A percentile compares a stretch with the other conserved stretches of the same genome.
Conservation (phyloP, 257 asterid genomes). For the Parsonsia alboflavescens region DNA sequence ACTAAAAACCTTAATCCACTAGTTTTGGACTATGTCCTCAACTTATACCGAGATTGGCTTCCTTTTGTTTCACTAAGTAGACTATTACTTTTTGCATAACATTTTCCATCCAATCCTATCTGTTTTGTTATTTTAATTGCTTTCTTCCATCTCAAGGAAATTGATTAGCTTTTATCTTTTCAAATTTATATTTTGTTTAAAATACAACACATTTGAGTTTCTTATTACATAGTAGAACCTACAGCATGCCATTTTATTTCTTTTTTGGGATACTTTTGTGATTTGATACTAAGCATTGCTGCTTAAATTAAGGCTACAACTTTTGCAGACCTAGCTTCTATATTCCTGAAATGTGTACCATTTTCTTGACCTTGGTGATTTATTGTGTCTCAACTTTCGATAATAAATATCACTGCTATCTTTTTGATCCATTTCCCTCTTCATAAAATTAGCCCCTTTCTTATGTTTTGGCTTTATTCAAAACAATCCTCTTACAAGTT, state of each 20-base stretch:
- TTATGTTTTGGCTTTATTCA: slow-evolving; percentile 6
- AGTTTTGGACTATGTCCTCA: neutral
- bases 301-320: neutral
- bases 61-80: neutral
- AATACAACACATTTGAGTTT: neutral
- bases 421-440: no score
- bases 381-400: neutral
- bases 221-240: neutral
- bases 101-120: neutral
- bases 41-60: neutral
- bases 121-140: neutral
- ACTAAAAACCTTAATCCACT: no score
- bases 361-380: neutral
- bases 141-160: neutral
- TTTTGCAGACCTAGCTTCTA: neutral
- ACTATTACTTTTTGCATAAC: neutral
- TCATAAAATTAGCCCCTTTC: neutral
- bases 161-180: neutral
- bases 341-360: neutral
- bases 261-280: neutral
- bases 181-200: neutral
- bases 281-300: neutral
- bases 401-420: neutral
- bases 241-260: neutral
- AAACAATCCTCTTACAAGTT: neutral